Conservation (phyloP, 2,329 filamentous ascomycete species). For the Fusarium compactum region DNA sequence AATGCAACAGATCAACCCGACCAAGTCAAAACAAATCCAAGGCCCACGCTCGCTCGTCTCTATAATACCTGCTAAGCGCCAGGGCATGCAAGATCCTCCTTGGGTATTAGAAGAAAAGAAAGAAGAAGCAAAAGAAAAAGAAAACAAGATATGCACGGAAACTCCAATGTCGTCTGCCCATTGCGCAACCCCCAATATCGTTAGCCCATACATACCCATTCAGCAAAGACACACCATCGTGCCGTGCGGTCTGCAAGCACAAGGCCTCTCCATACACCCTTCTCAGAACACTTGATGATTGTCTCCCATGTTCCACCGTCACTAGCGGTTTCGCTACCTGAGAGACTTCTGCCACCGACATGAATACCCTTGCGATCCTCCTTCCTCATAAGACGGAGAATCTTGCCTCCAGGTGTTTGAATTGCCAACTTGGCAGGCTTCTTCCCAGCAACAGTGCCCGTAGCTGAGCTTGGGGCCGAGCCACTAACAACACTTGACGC, state of each 20-base stretch:
- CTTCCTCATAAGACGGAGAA: conserved; percentile 86
- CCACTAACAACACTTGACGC: conserved; percentile 67
- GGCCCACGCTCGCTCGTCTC: conserved; percentile 30
- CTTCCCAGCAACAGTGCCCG: conserved; percentile 67
- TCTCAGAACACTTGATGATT: conserved; percentile 89
- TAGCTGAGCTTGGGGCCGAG: conserved; percentile 67
- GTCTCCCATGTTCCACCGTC: conserved; percentile 88
- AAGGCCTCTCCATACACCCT: conserved; percentile 82
- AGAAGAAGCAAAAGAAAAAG: conserved; percentile 11
- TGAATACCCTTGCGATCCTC: conserved; percentile 72
- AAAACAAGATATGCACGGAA: conserved; percentile 37
- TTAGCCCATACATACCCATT: conserved; percentile 75
- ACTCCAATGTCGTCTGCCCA: conserved; percentile 34
- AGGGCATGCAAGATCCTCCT: conserved; percentile 44
- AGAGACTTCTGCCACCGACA: conserved; percentile 57
- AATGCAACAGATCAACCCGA: conserved; percentile 26
- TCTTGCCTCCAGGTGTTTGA: conserved; percentile 94
- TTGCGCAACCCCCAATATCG: conserved; percentile 9
- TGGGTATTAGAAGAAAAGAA: conserved; percentile 42
- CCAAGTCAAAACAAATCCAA: conserved; percentile 32
- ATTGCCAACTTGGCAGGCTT: conserved; percentile 97
- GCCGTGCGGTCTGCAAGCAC: conserved; percentile 87
- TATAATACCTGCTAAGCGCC: conserved; percentile 40
- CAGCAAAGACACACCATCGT: conserved; percentile 91
- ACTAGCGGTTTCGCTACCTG: conserved; percentile 67